Evolutionary conservation across 2,329 filamentous ascomycete genomes (phyloP).

Genomic region (Neonectria sp.): DNA sequence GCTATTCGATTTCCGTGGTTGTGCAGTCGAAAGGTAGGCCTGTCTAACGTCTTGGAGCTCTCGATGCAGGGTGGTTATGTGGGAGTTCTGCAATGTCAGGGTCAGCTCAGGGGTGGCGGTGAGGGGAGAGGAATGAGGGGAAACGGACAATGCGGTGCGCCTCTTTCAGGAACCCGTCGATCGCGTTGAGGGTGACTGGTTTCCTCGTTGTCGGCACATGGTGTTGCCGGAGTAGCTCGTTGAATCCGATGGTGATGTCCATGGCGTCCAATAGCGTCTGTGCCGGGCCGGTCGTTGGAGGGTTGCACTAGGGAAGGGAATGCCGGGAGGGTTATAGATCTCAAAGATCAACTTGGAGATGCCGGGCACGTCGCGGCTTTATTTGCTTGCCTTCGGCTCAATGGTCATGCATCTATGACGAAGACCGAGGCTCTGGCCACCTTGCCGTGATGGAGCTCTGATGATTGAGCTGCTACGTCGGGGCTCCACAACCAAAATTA

Average conservation of each 20-base stretch:
- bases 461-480: constrained; percentile 36
- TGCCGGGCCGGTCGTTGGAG: constrained; percentile 28
- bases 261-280: constrained; percentile 52
- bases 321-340: constrained; percentile 1
- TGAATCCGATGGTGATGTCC: constrained; percentile 79
- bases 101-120: constrained; percentile 33
- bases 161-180: constrained; percentile 93
- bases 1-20: constrained; percentile 71
- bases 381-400: constrained; percentile 30
- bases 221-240: constrained; percentile 75
- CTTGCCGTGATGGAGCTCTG: constrained; percentile 44
- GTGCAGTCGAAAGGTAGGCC: constrained; percentile 89
- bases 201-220: constrained; percentile 63
- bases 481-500: constrained; percentile 37
- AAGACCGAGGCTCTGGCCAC: constrained; percentile 42
- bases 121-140: constrained; percentile 35
- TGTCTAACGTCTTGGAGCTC: constrained; percentile 89
- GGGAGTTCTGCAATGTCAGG: constrained; percentile 75
- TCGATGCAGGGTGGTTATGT: constrained; percentile 83
- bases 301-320: constrained; percentile 17
- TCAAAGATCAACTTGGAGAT: background rate
- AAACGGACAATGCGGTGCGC: constrained; percentile 88
- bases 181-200: constrained; percentile 63
- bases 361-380: constrained; percentile 22
- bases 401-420: constrained; percentile 29